phyloP scores from a whole-genome alignment of 140 eudicot genomes.

The Senecio squalidus region DNA sequence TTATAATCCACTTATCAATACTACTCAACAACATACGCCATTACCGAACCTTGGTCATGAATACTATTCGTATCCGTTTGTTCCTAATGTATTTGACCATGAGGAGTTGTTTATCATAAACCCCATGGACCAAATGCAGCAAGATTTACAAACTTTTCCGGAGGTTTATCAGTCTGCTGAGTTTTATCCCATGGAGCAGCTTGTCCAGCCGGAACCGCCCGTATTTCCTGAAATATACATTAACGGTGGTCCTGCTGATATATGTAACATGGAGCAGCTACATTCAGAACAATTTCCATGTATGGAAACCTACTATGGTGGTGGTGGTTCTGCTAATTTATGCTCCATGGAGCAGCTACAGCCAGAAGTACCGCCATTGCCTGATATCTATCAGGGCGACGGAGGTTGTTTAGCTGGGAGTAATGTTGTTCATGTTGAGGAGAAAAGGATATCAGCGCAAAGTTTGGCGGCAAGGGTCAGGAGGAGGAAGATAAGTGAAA shows the following conservation, averaged over 20 bases:
- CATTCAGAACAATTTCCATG: not conserved
- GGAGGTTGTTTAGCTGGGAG: not conserved
- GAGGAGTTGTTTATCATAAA: too few species aligned
- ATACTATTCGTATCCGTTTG: not conserved
- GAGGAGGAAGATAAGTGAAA: constrained; percentile 73
- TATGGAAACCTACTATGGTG: not conserved
- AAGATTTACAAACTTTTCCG: too few species aligned
- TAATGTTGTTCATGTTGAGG: constrained; percentile 6
- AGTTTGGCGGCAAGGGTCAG: constrained; percentile 78
- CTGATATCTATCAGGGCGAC: not conserved
- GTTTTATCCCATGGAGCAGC: too few species aligned
- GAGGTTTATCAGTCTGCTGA: too few species aligned
- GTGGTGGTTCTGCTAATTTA: not conserved
- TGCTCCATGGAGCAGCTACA: not conserved
- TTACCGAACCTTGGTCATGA: not conserved
- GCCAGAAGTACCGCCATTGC: constrained; percentile 4
- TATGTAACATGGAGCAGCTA: too few species aligned
- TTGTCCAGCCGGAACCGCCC: too few species aligned
- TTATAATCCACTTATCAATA: not conserved
- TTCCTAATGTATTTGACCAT: not conserved
- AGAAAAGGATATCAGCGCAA: constrained; percentile 46
- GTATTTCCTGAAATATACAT: too few species aligned
- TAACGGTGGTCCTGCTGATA: too few species aligned
- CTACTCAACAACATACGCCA: not conserved
- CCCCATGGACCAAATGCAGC: too few species aligned